Conservation (phyloP, 768 basidiomycete species). For the Leucogyrophana mollusca region DNA sequence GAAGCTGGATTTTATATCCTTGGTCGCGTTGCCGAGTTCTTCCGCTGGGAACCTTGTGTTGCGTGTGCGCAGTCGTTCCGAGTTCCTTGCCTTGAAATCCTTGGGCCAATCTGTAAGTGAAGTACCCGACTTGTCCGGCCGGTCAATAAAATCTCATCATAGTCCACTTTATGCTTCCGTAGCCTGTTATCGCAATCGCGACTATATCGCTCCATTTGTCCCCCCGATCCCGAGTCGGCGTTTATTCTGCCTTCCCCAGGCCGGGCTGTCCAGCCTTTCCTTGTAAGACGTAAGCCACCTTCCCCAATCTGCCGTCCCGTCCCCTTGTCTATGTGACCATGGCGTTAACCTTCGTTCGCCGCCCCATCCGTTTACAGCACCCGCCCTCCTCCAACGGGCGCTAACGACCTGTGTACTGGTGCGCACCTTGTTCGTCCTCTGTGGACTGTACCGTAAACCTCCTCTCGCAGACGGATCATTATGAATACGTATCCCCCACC, state of each 20-base stretch:
- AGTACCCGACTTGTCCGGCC: constrained; percentile 11
- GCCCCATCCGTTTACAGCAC: background rate
- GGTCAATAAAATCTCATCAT: constrained; percentile 13
- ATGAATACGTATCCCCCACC: constrained; percentile 10
- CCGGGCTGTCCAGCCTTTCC: background rate
- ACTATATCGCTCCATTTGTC: constrained; percentile 10
- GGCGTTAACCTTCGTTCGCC: background rate
- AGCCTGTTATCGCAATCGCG: constrained; percentile 17
- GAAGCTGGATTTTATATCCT: too few relatives aligned
- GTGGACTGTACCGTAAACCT: background rate
- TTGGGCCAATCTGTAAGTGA: constrained; percentile 8
- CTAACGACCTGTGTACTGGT: constrained; percentile 11
- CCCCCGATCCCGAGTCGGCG: background rate
- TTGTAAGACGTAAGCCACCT: constrained; percentile 14
- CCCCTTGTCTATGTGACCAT: background rate
- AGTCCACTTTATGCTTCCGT: constrained; percentile 4
- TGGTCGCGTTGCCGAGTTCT: constrained; percentile 6
- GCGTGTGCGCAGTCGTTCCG: constrained; percentile 16
- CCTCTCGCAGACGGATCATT: background rate
- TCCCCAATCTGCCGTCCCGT: background rate
- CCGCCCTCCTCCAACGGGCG: constrained; percentile 8
- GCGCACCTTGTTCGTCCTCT: background rate
- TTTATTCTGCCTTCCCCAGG: too few relatives aligned
- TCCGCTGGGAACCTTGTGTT: constrained; percentile 22
- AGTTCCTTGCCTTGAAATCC: constrained; percentile 6